Evolutionary conservation across 257 asterid genomes (phyloP), one percentile per base, ranked within the genome.

Genomic region (Coffea canephora): DNA sequence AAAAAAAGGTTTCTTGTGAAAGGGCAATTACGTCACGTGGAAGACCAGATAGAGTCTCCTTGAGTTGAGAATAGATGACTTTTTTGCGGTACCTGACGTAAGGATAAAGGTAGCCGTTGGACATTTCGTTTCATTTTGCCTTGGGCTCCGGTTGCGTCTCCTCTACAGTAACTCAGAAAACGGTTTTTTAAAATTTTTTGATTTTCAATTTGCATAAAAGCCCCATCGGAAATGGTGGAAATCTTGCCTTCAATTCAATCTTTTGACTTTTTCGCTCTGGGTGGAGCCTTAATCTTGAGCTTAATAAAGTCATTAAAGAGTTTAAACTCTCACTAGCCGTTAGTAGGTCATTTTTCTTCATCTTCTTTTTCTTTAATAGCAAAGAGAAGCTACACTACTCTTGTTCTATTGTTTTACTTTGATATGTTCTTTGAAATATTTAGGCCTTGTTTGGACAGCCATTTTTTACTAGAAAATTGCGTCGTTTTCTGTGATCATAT

Each of bases 1-100:
- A 34, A 27, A 34, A 3, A 15, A 71, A 45, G 18, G 27, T 45
- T 21, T 73, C 36, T 43, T 31, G 76, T 19, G 81, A 59, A 83
- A 79, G 89, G 88, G 86, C 79, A 88, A 55, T 82, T 74, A 77
- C 85, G 89, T 86, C 85, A 62, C 66, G n/a, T 73, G 49, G 70
- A 83, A 81, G 82, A 74, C 67, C 49, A 74, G 69, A 69, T 19
- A 55, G 14, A 43, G 23, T 19, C 34, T 31, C 41, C 67, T 19
- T 61, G 23, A 25, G 34, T 19, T 61, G 36, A 57, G 68, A 68
- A 25, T 9, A 31, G 69, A 59, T 68, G 62, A 71, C 86, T 66
- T 77, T 79, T 27, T 31, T 31, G 75, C 34, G 72, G 73, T 76
- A 82, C 67, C 76, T 73, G 81, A 81, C 84, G 89, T 85, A 65